Percentiles rank a stretch among this genome's conserved stretches.
phyloP scores from a whole-genome alignment of 768 basidiomycete species.

The Pleurotus cornucopiae region DNA sequence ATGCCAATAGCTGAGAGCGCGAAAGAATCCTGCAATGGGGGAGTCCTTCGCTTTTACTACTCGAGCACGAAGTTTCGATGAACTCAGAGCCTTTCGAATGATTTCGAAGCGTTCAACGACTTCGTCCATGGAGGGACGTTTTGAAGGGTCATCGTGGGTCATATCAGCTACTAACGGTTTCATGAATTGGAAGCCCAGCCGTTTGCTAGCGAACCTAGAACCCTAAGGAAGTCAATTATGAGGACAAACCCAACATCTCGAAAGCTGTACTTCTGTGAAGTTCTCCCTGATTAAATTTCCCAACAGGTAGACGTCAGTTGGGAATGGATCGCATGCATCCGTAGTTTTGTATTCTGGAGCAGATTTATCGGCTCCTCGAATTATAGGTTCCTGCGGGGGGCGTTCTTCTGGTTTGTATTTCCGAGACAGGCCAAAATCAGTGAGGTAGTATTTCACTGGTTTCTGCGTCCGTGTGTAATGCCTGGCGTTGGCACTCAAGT shows the following conservation, averaged over 20 bases:
- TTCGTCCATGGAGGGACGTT: constrained; percentile 25
- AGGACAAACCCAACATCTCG: background rate
- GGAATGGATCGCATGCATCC: constrained; percentile 23
- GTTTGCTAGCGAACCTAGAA: constrained; percentile 11
- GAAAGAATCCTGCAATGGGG: background rate
- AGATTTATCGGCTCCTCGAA: constrained; percentile 37
- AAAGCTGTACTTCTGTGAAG: constrained; percentile 21
- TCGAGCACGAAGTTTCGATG: constrained; percentile 26
- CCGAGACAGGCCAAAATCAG: constrained; percentile 32
- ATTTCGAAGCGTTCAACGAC: constrained; percentile 23
- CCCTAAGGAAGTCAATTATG: background rate
- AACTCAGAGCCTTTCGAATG: constrained; percentile 15
- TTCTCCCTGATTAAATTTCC: constrained; percentile 24
- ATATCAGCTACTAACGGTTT: constrained; percentile 23
- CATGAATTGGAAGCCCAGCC: constrained; percentile 26
- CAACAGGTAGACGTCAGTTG: constrained; percentile 29
- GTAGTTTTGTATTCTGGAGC: constrained; percentile 32
- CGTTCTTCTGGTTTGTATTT: constrained; percentile 20
- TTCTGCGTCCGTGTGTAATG: constrained; percentile 22
- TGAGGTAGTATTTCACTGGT: constrained; percentile 30
- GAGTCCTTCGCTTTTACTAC: constrained; percentile 7
- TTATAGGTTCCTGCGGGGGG: constrained; percentile 20
- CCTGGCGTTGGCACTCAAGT: constrained; percentile 14
- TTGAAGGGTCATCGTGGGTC: constrained; percentile 24
- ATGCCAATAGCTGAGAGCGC: constrained; percentile 1